Conservation (phyloP, 1,284 basidiomycete genomes). For the Heterobasidion occidentale region DNA sequence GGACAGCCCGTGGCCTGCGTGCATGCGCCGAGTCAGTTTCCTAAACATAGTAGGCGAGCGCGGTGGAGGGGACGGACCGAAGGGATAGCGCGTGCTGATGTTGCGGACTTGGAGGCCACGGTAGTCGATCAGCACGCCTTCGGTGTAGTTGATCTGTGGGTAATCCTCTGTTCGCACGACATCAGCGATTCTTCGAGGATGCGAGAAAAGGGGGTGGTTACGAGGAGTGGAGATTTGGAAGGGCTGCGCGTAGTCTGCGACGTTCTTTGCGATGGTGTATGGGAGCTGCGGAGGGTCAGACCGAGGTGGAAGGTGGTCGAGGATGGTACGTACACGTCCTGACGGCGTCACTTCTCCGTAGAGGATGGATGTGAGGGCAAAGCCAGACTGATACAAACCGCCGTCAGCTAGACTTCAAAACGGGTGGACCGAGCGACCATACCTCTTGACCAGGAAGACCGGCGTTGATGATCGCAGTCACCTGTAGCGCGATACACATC, state of each 20-base stretch:
- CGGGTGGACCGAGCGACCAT: no score
- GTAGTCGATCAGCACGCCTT: constrained; percentile 47
- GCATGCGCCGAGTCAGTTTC: constrained; percentile 47
- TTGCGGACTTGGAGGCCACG: constrained; percentile 20
- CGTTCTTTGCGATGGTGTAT: constrained; percentile 46
- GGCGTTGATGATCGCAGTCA: constrained; percentile 37
- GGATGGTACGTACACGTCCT: constrained; percentile 15
- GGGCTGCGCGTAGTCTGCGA: constrained; percentile 35
- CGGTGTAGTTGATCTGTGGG: background rate
- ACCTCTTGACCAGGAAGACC: constrained; percentile 48
- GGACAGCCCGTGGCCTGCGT: constrained; percentile 55
- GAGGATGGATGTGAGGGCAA: constrained; percentile 43
- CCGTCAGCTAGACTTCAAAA: no score
- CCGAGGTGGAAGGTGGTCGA: no score
- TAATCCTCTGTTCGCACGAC: constrained; percentile 11
- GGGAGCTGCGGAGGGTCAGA: constrained; percentile 28
- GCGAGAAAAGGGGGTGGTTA: no score
- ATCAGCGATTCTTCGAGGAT: constrained; percentile 17
- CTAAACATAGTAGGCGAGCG: constrained; percentile 12
- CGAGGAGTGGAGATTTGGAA: no score
- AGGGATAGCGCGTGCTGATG: background rate
- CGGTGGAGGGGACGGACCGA: background rate
- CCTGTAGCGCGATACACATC: constrained; percentile 9
- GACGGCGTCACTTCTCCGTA: constrained; percentile 45
- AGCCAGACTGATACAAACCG: constrained; percentile 32